Percentiles rank a stretch among this genome's conserved stretches.
phyloP scores from a whole-genome alignment of 352 stramenopile species.

The Achlya hypogyna region DNA sequence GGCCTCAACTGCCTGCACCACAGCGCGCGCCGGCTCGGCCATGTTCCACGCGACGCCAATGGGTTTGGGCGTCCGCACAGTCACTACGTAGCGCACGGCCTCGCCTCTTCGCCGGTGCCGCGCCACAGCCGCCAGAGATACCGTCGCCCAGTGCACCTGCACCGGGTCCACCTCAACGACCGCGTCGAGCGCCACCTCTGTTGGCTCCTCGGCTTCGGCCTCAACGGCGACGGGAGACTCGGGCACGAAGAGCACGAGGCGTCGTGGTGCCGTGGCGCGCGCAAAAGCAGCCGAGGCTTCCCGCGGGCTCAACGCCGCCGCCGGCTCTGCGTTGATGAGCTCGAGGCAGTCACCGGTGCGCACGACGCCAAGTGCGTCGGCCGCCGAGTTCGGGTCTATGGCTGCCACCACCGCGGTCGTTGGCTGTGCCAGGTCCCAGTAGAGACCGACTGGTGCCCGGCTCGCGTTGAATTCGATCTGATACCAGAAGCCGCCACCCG shows the following conservation, averaged over 20 bases:
- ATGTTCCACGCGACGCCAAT: not conserved
- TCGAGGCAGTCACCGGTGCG: not conserved
- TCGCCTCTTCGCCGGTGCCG: not conserved
- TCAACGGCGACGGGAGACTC: not conserved
- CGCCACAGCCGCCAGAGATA: not conserved
- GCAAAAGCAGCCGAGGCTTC: not conserved
- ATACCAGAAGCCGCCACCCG: constrained; percentile 38
- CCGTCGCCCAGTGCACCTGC: not conserved
- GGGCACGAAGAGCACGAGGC: not conserved
- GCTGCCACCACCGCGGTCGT: constrained; percentile 42
- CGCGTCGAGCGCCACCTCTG: not conserved
- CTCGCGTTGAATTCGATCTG: constrained; percentile 44
- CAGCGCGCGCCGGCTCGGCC: no score
- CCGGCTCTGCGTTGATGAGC: not conserved
- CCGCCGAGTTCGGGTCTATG: constrained; percentile 15
- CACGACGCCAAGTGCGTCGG: not conserved
- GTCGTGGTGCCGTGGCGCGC: not conserved
- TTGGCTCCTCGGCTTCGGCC: no score
- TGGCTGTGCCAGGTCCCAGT: constrained; percentile 59
- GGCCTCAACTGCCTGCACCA: not conserved
- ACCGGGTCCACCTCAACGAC: not conserved
- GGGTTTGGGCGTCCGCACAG: not conserved
- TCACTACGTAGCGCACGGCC: not conserved
- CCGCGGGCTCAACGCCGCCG: not conserved
- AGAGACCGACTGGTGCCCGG: constrained; percentile 23